Evolutionary conservation across 805 yeast genomes (phyloP).

Genomic region (Saturnispora quitensis): DNA sequence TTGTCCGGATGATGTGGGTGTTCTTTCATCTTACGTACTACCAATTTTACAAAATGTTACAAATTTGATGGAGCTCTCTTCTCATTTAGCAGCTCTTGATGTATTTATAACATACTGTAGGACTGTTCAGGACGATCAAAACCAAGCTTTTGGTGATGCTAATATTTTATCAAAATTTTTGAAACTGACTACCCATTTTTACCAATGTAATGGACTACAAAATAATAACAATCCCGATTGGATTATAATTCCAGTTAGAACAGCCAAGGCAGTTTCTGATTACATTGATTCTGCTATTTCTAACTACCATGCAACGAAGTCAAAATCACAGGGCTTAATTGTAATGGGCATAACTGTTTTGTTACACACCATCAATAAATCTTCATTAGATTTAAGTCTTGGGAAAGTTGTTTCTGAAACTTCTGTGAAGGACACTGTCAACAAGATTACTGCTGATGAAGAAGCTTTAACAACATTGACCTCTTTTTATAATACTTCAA

Average conservation of each 20-base stretch:
- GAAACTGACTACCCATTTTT: conserved; percentile 19
- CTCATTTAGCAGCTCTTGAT: conserved; percentile 39
- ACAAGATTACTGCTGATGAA: conserved; percentile 7
- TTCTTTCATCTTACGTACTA: conserved; percentile 64
- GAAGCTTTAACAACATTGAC: conserved; percentile 36
- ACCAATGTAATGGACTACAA: conserved; percentile 19
- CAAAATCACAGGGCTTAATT: conserved; percentile 12
- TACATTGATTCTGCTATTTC: conserved; percentile 19
- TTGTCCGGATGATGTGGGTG: conserved; percentile 77
- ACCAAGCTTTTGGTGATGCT: conserved; percentile 34
- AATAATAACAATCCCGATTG: conserved; percentile 30
- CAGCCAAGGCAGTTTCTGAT: conserved; percentile 31
- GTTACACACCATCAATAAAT: conserved; percentile 26
- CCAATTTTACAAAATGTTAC: conserved; percentile 47
- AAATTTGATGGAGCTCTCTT: conserved; percentile 47
- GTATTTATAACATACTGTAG: conserved; percentile 26
- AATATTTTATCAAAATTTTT: conserved; percentile 33
- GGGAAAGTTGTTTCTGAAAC: conserved; percentile 10
- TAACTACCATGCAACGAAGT: conserved; percentile 1
- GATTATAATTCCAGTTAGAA: conserved; percentile 34
- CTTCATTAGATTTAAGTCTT: conserved; percentile 14
- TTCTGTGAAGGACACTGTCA: background rate
- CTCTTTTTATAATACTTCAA: conserved; percentile 53
- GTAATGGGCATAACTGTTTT: conserved; percentile 31
- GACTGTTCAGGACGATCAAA: conserved; percentile 21